A percentile compares a stretch with the other conserved stretches of the same genome.
phyloP scores from a whole-genome alignment of 495 filamentous ascomycete genomes.

The Aspergillus conjunctus region DNA sequence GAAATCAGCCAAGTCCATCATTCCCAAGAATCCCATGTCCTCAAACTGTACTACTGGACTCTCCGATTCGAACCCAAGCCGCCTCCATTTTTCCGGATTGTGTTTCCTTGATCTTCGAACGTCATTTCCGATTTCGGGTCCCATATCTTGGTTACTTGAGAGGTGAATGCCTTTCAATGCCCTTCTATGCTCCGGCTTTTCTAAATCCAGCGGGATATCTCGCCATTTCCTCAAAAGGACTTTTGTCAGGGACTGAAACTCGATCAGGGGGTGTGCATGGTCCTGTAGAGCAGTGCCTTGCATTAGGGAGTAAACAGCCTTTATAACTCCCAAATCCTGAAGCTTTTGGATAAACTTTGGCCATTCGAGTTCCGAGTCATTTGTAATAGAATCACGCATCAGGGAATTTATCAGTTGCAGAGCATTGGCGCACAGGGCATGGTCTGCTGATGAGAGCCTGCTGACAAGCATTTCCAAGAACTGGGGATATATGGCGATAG shows the following conservation, averaged over 20 bases:
- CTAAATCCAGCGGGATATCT: constrained; percentile 79
- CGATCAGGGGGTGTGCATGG: constrained; percentile 84
- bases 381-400: constrained; percentile 85
- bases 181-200: constrained; percentile 84
- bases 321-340: constrained; percentile 92
- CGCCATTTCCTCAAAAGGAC: constrained; percentile 88
- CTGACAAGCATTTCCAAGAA: constrained; percentile 94
- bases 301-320: constrained; percentile 88
- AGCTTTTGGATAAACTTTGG: constrained; percentile 90
- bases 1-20: constrained; percentile 97
- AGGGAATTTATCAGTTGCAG: constrained; percentile 93
- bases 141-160: constrained; percentile 68
- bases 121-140: constrained; percentile 39
- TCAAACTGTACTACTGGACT: constrained; percentile 84
- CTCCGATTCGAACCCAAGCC: constrained; percentile 91
- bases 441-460: constrained; percentile 87
- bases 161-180: constrained; percentile 82
- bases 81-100: constrained; percentile 90
- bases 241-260: constrained; percentile 93
- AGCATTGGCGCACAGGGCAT: constrained; percentile 94
- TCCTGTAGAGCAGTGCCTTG: constrained; percentile 93
- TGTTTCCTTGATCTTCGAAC: constrained; percentile 63
- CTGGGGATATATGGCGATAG: constrained; percentile 84
- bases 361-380: constrained; percentile 79
- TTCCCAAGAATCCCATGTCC: constrained; percentile 82